Base-by-base conservation (phyloP, 257 asterid species). In the Penstemon barbatus region DNA sequence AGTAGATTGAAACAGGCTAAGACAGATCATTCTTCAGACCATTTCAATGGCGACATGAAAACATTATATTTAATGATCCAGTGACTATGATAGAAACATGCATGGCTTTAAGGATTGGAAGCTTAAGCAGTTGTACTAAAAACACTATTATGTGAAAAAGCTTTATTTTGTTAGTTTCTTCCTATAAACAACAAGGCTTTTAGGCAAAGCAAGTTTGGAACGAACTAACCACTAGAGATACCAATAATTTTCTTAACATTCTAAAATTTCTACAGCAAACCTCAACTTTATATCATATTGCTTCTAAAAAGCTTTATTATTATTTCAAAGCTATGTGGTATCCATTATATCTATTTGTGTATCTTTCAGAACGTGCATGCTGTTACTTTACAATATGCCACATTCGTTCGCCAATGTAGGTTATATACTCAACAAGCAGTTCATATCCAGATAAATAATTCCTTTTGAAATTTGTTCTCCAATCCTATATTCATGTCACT, bases 181-280 rank as follows among this genome's bases (percentile, higher is more conserved):
- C 4, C 13, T 58, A 46, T 19, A 44, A 44, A 33, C 53, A n/a
- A 62, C 39, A 57, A 57, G 41, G 5, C 8, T 36, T 15, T 63
- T 50, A 48, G 13, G 42, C n/a, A 49, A 5, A 5, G 48, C 39
- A 69, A 37, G 15, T 9, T 25, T 1, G 33, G 33, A 25, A 25
- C 33, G 33, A 25, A 25, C 33, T 25, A 25, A 37, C 57, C 46
- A 42, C 61, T 51, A 49, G 51, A 58, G 48, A 66, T 49, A 42
- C 33, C 36, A 5, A 41, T 52, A 7, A 40, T 44, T 43, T 58
- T 42, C 40, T 25, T 45, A 13, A 57, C 36, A 46, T 57, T 39
- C 59, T 46, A 61, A 19, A 57, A 72, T 52, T 57, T 65, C 33
- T 48, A 61, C 57, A 63, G 68, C 63, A 59, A 19, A 48, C 13